Conservation (phyloP, 257 asterid species). For the Capsicum baccatum region DNA sequence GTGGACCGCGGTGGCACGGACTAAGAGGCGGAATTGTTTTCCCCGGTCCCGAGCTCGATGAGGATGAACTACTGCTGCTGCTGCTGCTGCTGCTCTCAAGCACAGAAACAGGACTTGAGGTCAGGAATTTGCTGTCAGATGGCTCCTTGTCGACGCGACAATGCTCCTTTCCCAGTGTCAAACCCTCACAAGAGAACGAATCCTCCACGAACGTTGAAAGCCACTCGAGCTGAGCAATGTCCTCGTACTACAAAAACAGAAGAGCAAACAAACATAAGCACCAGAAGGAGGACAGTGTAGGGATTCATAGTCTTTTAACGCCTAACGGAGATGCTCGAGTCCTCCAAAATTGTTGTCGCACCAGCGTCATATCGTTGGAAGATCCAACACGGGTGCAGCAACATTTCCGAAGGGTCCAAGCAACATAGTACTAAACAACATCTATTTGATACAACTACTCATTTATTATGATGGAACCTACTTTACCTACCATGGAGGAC, state of each 20-base stretch:
- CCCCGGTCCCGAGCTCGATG: constrained; percentile 50
- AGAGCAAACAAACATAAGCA: not conserved
- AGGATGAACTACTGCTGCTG: constrained; percentile 38
- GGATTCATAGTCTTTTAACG: not conserved
- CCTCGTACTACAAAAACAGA: constrained; percentile 66
- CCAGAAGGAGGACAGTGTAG: not conserved
- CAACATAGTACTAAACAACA: not conserved
- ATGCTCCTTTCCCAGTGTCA: constrained; percentile 61
- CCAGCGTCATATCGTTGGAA: not conserved
- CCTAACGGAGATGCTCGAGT: not conserved
- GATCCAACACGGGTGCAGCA: not conserved
- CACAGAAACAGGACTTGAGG: constrained; percentile 76
- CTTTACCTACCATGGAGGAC: not conserved
- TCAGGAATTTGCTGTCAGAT: constrained; percentile 50
- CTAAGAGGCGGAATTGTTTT: constrained; percentile 48
- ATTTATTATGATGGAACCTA: constrained; percentile 12
- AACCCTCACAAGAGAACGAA: constrained; percentile 67
- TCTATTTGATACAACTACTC: not conserved
- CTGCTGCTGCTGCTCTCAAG: constrained; percentile 66
- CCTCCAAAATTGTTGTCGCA: not conserved
- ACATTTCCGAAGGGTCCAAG: not conserved
- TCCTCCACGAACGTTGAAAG: constrained; percentile 85
- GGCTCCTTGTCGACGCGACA: constrained; percentile 38
- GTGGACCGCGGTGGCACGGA: constrained; percentile 61
- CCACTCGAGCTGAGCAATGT: constrained; percentile 63